These are phyloP conservation scores for Flaveria trinervia DNA, from an alignment of 129 eudicot species.

Conservation along the genomic window DNA sequence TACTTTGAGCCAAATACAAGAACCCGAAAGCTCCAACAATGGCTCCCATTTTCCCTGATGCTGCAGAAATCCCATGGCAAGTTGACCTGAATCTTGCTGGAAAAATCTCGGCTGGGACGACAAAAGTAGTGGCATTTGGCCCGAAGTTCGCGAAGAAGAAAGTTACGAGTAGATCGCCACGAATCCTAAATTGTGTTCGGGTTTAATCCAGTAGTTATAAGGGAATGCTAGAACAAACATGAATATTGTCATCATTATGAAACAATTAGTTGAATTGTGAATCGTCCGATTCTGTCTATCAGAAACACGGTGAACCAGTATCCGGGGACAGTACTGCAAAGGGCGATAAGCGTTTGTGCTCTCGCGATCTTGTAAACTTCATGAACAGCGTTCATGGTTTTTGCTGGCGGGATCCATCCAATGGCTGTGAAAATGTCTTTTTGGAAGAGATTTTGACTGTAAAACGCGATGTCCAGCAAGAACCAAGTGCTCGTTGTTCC, in stretches of 20 bases:
- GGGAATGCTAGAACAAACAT: slow-evolving; percentile 8
- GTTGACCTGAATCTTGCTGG: slow-evolving; percentile 4
- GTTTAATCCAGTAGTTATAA: neutral
- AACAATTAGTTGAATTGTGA: slow-evolving; percentile 1
- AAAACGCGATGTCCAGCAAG: slow-evolving; percentile 3
- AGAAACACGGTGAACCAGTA: slow-evolving; percentile 4
- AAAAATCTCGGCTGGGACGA: neutral
- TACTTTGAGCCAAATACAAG: slow-evolving; percentile 4
- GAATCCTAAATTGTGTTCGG: neutral
- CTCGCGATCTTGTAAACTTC: slow-evolving; percentile 1
- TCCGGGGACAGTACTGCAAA: slow-evolving; percentile 4
- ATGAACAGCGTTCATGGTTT: neutral
- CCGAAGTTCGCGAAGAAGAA: slow-evolving; percentile 2
- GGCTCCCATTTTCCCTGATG: slow-evolving; percentile 3
- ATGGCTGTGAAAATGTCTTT: slow-evolving; percentile 1
- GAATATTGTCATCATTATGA: slow-evolving; percentile 13
- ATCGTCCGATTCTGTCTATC: slow-evolving; percentile 1
- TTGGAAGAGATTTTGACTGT: slow-evolving; percentile 2
- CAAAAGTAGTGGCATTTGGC: slow-evolving; percentile 3
- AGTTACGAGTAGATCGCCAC: neutral
- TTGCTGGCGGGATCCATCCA: neutral
- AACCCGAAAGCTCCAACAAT: slow-evolving; percentile 1
- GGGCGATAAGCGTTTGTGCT: slow-evolving; percentile 1
- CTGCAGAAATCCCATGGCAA: neutral
- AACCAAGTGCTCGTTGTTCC: slow-evolving; percentile 12